These are phyloP conservation scores for Stipa capillata DNA, from an alignment of 176 grass and related monocot genomes.

Conservation along the genomic window DNA sequence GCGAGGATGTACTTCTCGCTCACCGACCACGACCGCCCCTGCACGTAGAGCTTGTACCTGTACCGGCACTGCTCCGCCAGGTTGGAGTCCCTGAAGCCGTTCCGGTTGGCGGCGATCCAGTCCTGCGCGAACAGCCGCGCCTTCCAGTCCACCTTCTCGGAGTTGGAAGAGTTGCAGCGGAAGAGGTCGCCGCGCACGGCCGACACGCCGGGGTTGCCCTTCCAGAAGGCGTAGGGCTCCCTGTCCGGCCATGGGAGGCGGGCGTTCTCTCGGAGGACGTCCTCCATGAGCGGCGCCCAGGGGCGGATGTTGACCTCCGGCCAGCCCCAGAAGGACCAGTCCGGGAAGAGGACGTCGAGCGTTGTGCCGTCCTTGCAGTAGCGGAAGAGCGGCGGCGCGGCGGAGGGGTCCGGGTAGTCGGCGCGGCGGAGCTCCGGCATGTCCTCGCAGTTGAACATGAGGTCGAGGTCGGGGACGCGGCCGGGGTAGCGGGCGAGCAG, in stretches of 20 bases:
- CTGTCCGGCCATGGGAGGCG: constrained; percentile 40
- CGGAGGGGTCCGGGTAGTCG: background rate
- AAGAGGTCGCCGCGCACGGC: constrained; percentile 38
- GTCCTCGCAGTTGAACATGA: constrained; percentile 93
- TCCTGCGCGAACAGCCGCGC: constrained; percentile 45
- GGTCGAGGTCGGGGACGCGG: constrained; percentile 66
- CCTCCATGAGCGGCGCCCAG: constrained; percentile 56
- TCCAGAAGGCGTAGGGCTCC: constrained; percentile 75
- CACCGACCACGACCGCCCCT: constrained; percentile 78
- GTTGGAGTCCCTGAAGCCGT: constrained; percentile 57
- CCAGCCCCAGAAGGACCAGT: constrained; percentile 99
- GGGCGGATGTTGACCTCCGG: constrained; percentile 63
- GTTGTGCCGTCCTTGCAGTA: constrained; percentile 75
- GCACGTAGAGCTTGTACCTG: constrained; percentile 72
- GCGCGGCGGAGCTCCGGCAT: constrained; percentile 33
- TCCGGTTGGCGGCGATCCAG: constrained; percentile 30
- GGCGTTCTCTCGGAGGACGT: constrained; percentile 15
- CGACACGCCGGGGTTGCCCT: constrained; percentile 50
- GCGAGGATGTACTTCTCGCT: constrained; percentile 90
- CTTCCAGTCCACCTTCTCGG: constrained; percentile 28
- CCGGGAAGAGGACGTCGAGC: constrained; percentile 70
- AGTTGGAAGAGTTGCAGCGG: constrained; percentile 37
- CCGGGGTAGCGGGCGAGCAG: constrained; percentile 63
- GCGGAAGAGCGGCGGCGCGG: constrained; percentile 58
- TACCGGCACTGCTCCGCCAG: constrained; percentile 59